Base-by-base conservation (phyloP, 2,329 filamentous ascomycete species). In the Talaromyces islandicus region DNA sequence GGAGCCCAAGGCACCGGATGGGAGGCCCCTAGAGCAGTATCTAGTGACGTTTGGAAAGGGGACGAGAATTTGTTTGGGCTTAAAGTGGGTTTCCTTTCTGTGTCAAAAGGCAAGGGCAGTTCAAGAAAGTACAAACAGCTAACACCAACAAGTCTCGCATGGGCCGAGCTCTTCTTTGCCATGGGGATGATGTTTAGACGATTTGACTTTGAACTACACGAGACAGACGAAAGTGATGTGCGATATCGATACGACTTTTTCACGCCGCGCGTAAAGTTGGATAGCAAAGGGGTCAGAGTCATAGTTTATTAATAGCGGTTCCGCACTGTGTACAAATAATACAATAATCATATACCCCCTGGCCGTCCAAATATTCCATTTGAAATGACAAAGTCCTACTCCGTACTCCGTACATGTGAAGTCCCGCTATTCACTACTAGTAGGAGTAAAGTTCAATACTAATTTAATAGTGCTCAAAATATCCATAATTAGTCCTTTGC, bases 161-260 rank as follows among this genome's bases (percentile, higher is more conserved):
- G 72, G 30, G 73, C 74, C 0, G 76, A 78, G 64, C 63, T 78
- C 12, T 63, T 54, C 21, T 58, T 61, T 27, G 56, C 56, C 5
- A 54, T 61, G 55, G 50, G 30, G 14, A 61, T 58, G 60, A 55
- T 58, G 38, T 62, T 62, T 25, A 50, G 60, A 51, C 51, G 54
- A 53, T 62, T 62, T 19, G 58, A 62, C 12, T 60, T 55, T 43
- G 54, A 58, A 17, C 24, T 62, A 29, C 57, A 54, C 19, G 29
- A 60, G 19, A 60, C 55, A 1, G 53, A 57, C 19, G 50, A 58
- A 32, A 62, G 58, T 19, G 60, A 62, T 41, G 51, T 62, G 11
- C 56, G 55, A 25, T 54, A 56, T 41, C 54, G 54, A 32, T 24
- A 58, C 35, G 59, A 61, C 43, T 58, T 58, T 27, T 61, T 61